A percentile compares a stretch with the other conserved stretches of the same genome.
Evolutionary conservation across 192 early-diverging fungal species (phyloP).

Genomic region (Rhizophagus sp.): DNA sequence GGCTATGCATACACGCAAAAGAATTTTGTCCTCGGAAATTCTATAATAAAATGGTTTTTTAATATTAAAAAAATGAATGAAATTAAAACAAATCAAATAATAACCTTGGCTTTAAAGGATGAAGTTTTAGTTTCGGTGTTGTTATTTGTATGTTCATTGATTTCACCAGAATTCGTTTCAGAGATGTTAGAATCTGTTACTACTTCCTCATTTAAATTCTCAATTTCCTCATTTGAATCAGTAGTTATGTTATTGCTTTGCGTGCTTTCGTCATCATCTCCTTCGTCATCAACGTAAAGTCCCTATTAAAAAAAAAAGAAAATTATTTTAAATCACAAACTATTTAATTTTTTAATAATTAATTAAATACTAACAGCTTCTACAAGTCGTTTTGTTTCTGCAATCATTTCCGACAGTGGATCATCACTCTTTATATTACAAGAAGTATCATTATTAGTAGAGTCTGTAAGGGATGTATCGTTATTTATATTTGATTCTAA

Average conservation of each 20-base stretch:
- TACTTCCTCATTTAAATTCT: not conserved
- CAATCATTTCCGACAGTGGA: conserved; percentile 1
- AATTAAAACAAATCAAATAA: not conserved
- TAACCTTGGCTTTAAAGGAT: not conserved
- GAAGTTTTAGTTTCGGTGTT: not conserved
- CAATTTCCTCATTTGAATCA: not conserved
- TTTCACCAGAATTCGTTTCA: not conserved
- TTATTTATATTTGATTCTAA: not conserved
- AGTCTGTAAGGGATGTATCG: not conserved
- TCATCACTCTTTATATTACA: not conserved
- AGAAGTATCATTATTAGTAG: not conserved
- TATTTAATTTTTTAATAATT: not conserved
- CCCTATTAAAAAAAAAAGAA: not conserved
- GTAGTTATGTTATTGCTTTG: not conserved
- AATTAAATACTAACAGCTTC: not conserved
- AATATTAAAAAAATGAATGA: not conserved
- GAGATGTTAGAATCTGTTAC: not conserved
- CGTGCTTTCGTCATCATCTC: not conserved
- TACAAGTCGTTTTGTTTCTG: not conserved
- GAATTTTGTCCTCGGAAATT: not conserved
- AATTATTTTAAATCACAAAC: not conserved
- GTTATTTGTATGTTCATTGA: not conserved
- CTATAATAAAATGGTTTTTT: not conserved
- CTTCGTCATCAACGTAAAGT: not conserved
- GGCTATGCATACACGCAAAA: not conserved